A percentile compares a stretch with the other conserved stretches of the same genome.
Evolutionary conservation across 345 rosid genomes (phyloP).

Genomic region (Viola odorata): DNA sequence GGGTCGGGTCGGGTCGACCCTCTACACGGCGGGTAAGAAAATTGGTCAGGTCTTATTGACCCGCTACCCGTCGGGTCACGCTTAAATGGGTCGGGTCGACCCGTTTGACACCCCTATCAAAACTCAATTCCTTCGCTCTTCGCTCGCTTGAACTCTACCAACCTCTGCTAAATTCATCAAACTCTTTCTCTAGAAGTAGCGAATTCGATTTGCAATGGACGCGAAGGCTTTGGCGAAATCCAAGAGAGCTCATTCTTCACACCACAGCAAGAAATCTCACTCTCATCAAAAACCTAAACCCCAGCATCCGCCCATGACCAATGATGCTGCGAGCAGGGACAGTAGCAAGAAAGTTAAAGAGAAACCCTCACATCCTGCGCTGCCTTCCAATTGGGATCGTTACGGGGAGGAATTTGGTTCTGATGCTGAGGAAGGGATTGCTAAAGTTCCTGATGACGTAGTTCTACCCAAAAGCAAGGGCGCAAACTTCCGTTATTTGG

Average conservation of each 20-base stretch:
- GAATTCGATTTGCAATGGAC: too few species aligned
- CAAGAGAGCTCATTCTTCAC: slow-evolving; percentile 80
- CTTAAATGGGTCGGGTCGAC: too few species aligned
- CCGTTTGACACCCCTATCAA: too few species aligned
- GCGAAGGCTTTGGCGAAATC: slow-evolving; percentile 73
- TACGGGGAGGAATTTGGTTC: slow-evolving; percentile 47
- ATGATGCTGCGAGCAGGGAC: slow-evolving; percentile 24
- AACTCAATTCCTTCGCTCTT: too few species aligned
- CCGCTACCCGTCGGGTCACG: too few species aligned
- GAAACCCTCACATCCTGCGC: slow-evolving; percentile 34
- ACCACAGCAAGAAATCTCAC: slow-evolving; percentile 52
- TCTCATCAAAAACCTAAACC: slow-evolving; percentile 33
- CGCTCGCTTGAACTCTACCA: too few species aligned
- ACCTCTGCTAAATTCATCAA: too few species aligned
- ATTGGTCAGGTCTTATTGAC: too few species aligned
- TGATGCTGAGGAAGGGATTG: slow-evolving; percentile 3
- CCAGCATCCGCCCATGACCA: slow-evolving; percentile 11
- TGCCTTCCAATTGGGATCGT: slow-evolving; percentile 77
- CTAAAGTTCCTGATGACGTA: slow-evolving; percentile 22
- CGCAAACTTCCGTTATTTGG: slow-evolving; percentile 54
- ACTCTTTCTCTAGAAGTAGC: too few species aligned
- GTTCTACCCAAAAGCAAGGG: slow-evolving; percentile 76
- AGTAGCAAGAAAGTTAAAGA: slow-evolving; percentile 40
- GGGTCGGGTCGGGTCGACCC: too few species aligned
- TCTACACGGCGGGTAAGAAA: too few species aligned